These are phyloP conservation scores for Yamadazyma dushanensis DNA, from an alignment of 1,139 yeast species.

Conservation along the genomic window DNA sequence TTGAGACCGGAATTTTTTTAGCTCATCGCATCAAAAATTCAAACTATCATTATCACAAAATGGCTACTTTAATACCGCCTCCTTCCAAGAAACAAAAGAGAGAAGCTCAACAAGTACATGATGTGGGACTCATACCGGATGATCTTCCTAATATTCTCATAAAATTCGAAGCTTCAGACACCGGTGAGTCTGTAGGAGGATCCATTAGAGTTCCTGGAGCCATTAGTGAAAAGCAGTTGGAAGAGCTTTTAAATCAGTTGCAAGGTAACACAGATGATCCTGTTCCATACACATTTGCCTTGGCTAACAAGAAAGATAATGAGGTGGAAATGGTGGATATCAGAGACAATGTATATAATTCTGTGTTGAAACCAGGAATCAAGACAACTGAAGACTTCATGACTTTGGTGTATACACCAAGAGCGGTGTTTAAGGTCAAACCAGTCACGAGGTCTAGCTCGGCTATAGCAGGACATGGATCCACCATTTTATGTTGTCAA, in stretches of 20 bases:
- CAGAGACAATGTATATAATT: constrained; percentile 69
- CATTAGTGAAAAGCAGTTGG: constrained; percentile 82
- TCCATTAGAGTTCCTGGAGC: constrained; percentile 90
- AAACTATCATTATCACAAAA: constrained; percentile 22
- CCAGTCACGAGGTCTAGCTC: constrained; percentile 91
- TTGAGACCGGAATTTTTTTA: constrained; percentile 5
- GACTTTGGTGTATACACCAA: constrained; percentile 88
- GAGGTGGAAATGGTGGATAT: constrained; percentile 62
- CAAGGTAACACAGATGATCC: constrained; percentile 73
- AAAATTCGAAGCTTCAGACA: constrained; percentile 89
- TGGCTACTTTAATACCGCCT: constrained; percentile 96
- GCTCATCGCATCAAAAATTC: constrained; percentile 7
- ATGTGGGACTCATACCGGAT: constrained; percentile 69
- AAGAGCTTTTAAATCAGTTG: constrained; percentile 78
- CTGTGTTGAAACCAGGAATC: constrained; percentile 81
- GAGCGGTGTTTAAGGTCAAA: constrained; percentile 90
- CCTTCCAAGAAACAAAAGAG: constrained; percentile 87
- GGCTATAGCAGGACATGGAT: constrained; percentile 93
- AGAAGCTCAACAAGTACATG: constrained; percentile 80
- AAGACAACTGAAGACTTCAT: constrained; percentile 91
- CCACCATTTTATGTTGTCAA: constrained; percentile 87
- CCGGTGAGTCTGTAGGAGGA: constrained; percentile 88
- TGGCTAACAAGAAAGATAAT: constrained; percentile 45
- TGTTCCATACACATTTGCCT: constrained; percentile 84
- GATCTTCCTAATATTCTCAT: constrained; percentile 87